Conservation (phyloP, 371 early-diverging fungal genomes). For the Enteropsectra breve region DNA sequence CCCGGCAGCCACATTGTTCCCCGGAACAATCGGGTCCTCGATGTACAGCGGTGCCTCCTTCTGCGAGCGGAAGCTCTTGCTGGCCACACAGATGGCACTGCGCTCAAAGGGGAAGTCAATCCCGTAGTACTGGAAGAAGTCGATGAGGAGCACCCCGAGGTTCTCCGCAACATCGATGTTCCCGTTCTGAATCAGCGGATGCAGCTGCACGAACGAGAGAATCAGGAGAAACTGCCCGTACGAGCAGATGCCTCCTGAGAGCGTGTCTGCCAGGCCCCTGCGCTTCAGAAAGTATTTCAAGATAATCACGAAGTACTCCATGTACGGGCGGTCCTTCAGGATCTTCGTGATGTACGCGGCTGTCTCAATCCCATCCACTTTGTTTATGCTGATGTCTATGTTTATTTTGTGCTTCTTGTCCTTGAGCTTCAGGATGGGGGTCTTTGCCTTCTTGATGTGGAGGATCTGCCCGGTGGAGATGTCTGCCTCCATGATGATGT, state of each 20-base stretch:
- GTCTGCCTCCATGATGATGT: slow-evolving; percentile 5
- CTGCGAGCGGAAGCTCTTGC: slow-evolving; percentile 23
- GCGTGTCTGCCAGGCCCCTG: slow-evolving; percentile 73
- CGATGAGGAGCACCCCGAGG: slow-evolving; percentile 74
- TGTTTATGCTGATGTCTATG: slow-evolving; percentile 74
- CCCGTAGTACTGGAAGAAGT: slow-evolving; percentile 86
- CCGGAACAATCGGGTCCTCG: slow-evolving; percentile 46
- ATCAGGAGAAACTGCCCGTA: slow-evolving; percentile 74
- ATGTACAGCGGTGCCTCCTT: slow-evolving; percentile 20
- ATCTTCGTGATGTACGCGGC: slow-evolving; percentile 63
- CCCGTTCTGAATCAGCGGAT: slow-evolving; percentile 68
- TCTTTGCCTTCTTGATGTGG: slow-evolving; percentile 59
- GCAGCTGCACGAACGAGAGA: slow-evolving; percentile 68
- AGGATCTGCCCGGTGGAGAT: slow-evolving; percentile 16
- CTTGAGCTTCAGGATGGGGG: slow-evolving; percentile 78
- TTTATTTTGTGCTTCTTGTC: slow-evolving; percentile 66
- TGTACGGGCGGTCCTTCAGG: slow-evolving; percentile 61
- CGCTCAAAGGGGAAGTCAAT: slow-evolving; percentile 31
- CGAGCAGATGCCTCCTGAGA: slow-evolving; percentile 79
- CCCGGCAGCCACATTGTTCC: slow-evolving; percentile 36
- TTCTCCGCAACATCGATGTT: slow-evolving; percentile 67
- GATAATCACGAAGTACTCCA: slow-evolving; percentile 66
- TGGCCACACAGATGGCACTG: slow-evolving; percentile 16
- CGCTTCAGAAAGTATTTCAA: slow-evolving; percentile 71
- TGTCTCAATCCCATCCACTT: slow-evolving; percentile 63